Conservation (phyloP, 371 early-diverging fungal species). For the Mortierella sp. region DNA sequence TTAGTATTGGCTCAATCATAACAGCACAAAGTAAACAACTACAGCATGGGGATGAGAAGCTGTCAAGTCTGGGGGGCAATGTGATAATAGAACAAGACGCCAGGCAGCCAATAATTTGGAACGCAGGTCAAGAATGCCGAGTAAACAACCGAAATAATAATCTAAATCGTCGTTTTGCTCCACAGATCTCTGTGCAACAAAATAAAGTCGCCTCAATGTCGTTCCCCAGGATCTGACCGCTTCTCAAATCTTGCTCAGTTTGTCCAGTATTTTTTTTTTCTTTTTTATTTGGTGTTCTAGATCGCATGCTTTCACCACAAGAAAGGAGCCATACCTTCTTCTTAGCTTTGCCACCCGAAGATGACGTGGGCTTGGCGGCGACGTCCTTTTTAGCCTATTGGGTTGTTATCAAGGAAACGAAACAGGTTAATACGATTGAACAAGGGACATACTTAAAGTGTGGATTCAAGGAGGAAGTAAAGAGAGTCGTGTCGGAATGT, state of each 20-base stretch:
- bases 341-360: constrained; percentile 89
- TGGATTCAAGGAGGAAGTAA: neutral
- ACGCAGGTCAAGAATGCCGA: neutral
- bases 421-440: constrained; percentile 8
- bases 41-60: neutral
- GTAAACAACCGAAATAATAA: too few relatives aligned
- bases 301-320: too few relatives aligned
- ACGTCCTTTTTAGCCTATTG: constrained; percentile 78
- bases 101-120: neutral
- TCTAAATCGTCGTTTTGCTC: too few relatives aligned
- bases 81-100: neutral
- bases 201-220: too few relatives aligned
- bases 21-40: neutral
- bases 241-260: too few relatives aligned
- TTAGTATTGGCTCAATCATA: neutral
- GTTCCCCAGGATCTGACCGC: too few relatives aligned
- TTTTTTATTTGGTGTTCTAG: neutral
- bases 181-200: too few relatives aligned
- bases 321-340: constrained; percentile 71
- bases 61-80: neutral
- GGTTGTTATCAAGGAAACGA: neutral
- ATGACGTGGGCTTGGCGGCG: constrained; percentile 77
- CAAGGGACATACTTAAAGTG: neutral
- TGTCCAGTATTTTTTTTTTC: neutral
- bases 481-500: neutral